Conservation (phyloP, 371 early-diverging fungal genomes). For the Chytridium lagenaria region DNA sequence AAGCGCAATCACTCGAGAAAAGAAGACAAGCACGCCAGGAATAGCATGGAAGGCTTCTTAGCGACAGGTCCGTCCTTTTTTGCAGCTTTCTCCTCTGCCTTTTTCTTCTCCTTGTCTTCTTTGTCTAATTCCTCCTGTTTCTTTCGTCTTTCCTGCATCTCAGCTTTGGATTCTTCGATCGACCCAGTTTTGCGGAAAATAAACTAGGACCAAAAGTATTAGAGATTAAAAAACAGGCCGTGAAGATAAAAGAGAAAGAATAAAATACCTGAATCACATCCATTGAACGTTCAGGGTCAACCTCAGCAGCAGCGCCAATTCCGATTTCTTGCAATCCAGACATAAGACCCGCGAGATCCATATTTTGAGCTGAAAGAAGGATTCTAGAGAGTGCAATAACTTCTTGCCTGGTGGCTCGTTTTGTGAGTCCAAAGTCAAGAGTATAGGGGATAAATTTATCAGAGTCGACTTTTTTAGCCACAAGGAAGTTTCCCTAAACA, state of each 20-base stretch:
- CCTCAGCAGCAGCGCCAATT: constrained; percentile 18
- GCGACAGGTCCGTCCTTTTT: not conserved
- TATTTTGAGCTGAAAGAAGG: constrained; percentile 32
- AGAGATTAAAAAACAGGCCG: not conserved
- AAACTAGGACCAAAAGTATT: constrained; percentile 27
- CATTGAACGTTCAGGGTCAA: constrained; percentile 35
- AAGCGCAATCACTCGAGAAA: constrained; percentile 37
- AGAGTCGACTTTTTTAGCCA: constrained; percentile 7
- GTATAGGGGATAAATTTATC: constrained; percentile 20
- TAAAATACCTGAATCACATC: constrained; percentile 33
- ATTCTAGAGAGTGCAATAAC: constrained; percentile 33
- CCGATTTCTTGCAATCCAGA: constrained; percentile 36
- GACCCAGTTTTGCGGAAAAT: constrained; percentile 30
- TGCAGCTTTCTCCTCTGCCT: constrained; percentile 17
- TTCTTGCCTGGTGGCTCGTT: constrained; percentile 32
- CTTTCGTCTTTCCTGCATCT: constrained; percentile 16
- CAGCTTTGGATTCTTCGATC: constrained; percentile 20
- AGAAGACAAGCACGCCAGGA: constrained; percentile 43
- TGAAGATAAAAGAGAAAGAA: not conserved
- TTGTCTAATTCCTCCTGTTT: constrained; percentile 7
- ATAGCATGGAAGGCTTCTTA: constrained; percentile 34
- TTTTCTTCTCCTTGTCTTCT: not conserved
- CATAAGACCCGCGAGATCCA: constrained; percentile 39
- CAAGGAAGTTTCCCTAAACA: constrained; percentile 39
- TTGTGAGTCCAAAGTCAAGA: constrained; percentile 46